A percentile compares a stretch with the other conserved stretches of the same genome.
Conservation (phyloP, 441 rosid species). For the Erodium texanum region DNA sequence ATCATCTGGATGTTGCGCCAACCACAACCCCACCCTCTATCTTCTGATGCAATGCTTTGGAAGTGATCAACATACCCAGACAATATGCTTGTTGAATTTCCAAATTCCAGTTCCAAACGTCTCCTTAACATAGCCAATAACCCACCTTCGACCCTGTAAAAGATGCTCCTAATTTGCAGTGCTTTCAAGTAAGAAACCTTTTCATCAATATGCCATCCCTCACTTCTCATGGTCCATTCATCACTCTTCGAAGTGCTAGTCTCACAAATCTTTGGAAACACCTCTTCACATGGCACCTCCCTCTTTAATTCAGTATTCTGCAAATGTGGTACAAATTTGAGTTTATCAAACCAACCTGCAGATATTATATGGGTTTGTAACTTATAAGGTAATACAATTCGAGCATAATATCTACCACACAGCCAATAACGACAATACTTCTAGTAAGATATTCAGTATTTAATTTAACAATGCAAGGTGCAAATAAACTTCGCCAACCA, state of each 20-base stretch:
- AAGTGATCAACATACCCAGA: conserved; percentile 59
- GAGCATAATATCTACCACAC: not conserved
- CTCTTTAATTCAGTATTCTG: no score
- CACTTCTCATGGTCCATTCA: conserved; percentile 4
- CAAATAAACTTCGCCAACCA: not conserved
- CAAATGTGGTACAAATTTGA: not conserved
- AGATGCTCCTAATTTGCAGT: conserved; percentile 37
- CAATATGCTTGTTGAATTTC: conserved; percentile 27
- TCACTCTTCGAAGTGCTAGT: conserved; percentile 8
- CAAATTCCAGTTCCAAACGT: conserved; percentile 40
- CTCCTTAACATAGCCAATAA: conserved; percentile 40
- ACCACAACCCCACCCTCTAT: conserved; percentile 81
- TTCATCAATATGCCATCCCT: conserved; percentile 13
- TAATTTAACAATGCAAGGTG: not conserved
- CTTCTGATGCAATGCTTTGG: conserved; percentile 39
- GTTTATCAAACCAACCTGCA: not conserved
- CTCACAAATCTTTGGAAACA: not conserved
- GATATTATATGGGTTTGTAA: not conserved
- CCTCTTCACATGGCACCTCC: no score
- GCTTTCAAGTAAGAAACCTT: conserved; percentile 31
- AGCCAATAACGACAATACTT: not conserved
- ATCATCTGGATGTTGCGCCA: conserved; percentile 85
- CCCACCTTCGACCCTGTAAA: conserved; percentile 44
- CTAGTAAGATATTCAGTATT: not conserved
- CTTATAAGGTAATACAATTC: not conserved